Evolutionary conservation across 805 yeast species (phyloP), one percentile per base, ranked within the genome.

Genomic region (Saturnispora serradocipensis): DNA sequence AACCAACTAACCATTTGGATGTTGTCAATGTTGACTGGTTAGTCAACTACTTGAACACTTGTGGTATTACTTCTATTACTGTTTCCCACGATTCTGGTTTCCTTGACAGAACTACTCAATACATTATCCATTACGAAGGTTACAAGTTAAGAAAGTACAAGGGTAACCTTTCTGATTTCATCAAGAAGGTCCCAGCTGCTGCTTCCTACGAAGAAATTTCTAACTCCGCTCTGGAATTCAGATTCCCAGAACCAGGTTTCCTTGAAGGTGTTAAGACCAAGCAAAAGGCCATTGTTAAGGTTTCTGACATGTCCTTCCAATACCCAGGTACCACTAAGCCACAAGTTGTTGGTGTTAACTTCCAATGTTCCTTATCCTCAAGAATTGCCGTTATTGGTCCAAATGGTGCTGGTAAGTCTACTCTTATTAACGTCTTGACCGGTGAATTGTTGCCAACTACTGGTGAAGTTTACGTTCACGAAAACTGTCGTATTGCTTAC

Each of bases 381-480:
- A 91, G 99, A 86, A 93, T 93, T 87, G 99, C 99, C 65, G 98
- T 93, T 72, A 91, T 93, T 80, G 99, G 99, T 76, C 99, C 99
- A 76, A 93, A 93, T 77, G 99, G 99, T 88, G 99, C 99, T 72
- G 99, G 99, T 86, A 93, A 93, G 77, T 91, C 99, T 60, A 93
- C 99, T 67, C 83, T 93, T 78, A 91, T 93, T 74, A 93, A 93
- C 73, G 97, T 93, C 58, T 85, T 93, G 77, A 93, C 99, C 62
- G 99, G 99, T 88, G 99, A 93, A 82, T 86, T 93, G 70, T 80
- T 93, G 73, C 99, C 99, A 79, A 93, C 98, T 61, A 67, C 67
- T 51, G 99, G 99, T 89, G 98, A 93, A 74, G 98, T 93, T 69
- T 93, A 93, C 85, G 95, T 90, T 55, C 99, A 93, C 82, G 98